Evolutionary conservation across 768 basidiomycete genomes (phyloP).

Genomic region (Rhodotorula babjevae): DNA sequence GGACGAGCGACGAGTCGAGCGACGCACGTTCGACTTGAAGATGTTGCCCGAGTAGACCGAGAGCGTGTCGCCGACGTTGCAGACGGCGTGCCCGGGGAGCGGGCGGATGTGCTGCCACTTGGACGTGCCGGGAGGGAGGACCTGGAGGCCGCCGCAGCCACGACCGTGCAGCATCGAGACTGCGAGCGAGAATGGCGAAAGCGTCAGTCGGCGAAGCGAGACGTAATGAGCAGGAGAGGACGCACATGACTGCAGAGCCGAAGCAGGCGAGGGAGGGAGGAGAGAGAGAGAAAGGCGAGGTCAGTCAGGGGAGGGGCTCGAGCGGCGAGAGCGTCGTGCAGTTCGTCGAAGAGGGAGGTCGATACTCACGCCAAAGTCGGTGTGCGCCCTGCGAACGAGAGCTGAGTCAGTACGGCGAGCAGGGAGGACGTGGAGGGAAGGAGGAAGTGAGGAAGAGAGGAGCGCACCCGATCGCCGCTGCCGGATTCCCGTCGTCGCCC

Average conservation of each 20-base stretch:
- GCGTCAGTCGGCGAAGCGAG: neutral
- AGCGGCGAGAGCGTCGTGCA: too few relatives aligned
- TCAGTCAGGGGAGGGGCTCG: too few relatives aligned
- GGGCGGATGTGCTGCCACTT: constrained; percentile 37
- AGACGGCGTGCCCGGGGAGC: constrained; percentile 32
- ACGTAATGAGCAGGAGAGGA: neutral
- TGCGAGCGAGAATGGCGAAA: neutral
- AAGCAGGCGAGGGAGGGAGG: too few relatives aligned
- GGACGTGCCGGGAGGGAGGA: constrained; percentile 25
- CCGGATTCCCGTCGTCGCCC: constrained; percentile 43
- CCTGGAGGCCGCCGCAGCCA: constrained; percentile 37
- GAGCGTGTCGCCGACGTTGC: constrained; percentile 39
- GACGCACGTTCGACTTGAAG: constrained; percentile 25
- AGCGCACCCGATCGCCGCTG: constrained; percentile 12
- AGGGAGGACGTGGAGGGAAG: neutral
- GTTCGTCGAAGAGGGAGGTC: neutral
- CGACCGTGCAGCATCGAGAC: constrained; percentile 37
- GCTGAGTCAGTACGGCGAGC: too few relatives aligned
- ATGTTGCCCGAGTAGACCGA: constrained; percentile 34
- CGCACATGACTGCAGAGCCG: neutral
- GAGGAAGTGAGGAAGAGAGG: too few relatives aligned
- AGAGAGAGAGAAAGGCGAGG: too few relatives aligned
- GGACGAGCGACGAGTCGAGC: too few relatives aligned
- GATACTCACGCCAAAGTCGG: constrained; percentile 12
- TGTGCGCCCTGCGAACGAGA: neutral